phyloP scores from a whole-genome alignment of 2,329 filamentous ascomycete genomes.

The Colletotrichum karsti region DNA sequence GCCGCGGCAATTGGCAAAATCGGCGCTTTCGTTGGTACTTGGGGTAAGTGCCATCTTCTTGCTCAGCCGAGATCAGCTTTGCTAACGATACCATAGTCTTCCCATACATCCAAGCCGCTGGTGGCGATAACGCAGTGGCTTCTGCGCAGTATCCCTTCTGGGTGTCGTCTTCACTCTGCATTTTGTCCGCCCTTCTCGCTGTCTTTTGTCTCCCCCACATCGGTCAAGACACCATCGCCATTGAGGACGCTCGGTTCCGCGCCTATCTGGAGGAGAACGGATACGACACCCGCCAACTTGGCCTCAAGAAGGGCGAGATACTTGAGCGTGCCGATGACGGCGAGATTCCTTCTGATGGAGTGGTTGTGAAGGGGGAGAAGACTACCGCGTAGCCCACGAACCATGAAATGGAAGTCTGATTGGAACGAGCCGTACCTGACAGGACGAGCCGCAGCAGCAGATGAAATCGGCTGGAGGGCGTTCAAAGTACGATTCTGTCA shows the following conservation, averaged over 20 bases:
- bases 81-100: slow-evolving; percentile 60
- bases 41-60: slow-evolving; percentile 40
- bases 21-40: slow-evolving; percentile 86
- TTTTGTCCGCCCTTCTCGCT: slow-evolving; percentile 71
- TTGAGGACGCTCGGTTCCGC: slow-evolving; percentile 81
- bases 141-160: slow-evolving; percentile 89
- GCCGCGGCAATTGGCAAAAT: slow-evolving; percentile 80
- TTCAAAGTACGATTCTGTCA: too few species aligned
- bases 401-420: too few species aligned
- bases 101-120: slow-evolving; percentile 73
- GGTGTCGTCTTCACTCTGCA: slow-evolving; percentile 79
- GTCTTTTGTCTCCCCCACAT: slow-evolving; percentile 79
- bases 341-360: not conserved
- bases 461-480: too few species aligned
- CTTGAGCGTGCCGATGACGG: not conserved
- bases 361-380: not conserved
- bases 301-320: slow-evolving; percentile 46
- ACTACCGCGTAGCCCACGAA: not conserved
- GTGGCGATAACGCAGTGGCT: slow-evolving; percentile 59
- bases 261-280: slow-evolving; percentile 77
- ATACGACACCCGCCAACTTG: slow-evolving; percentile 73
- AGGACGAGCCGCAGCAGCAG: too few species aligned
- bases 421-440: too few species aligned
- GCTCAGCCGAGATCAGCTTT: not conserved
- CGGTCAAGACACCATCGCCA: slow-evolving; percentile 83